Percentiles rank a stretch among this genome's conserved stretches.
phyloP scores from a whole-genome alignment of 495 filamentous ascomycete genomes.

The Talaromyces thailandensis region DNA sequence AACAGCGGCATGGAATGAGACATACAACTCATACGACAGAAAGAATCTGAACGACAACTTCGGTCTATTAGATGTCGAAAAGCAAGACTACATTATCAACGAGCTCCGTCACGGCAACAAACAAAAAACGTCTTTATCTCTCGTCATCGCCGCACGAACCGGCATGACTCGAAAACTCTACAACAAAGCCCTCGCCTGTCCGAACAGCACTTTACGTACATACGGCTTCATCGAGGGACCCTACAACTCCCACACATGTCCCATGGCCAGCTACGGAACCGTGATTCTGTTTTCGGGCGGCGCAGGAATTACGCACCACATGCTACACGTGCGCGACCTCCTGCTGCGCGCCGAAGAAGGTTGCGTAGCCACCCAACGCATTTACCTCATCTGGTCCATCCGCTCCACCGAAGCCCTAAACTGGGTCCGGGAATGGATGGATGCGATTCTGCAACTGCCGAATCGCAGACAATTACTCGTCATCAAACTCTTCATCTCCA shows the following conservation, averaged over 20 bases:
- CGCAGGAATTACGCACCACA: conserved; percentile 82
- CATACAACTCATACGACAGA: neutral
- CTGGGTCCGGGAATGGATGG: conserved; percentile 96
- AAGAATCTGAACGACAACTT: neutral
- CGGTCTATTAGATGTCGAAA: conserved; percentile 24
- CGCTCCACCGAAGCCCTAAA: conserved; percentile 80
- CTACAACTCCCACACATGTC: conserved; percentile 60
- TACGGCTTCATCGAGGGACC: conserved; percentile 71
- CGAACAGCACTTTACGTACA: conserved; percentile 49
- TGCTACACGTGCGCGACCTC: conserved; percentile 68
- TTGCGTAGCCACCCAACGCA: conserved; percentile 65
- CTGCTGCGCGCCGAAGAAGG: conserved; percentile 58
- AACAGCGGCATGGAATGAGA: neutral
- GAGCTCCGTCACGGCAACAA: conserved; percentile 8
- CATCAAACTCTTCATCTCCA: conserved; percentile 83
- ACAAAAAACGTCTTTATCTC: conserved; percentile 54
- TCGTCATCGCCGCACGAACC: conserved; percentile 68
- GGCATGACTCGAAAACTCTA: conserved; percentile 77
- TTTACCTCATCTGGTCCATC: conserved; percentile 86
- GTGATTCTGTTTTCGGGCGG: conserved; percentile 81
- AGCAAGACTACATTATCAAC: conserved; percentile 28
- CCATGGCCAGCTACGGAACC: conserved; percentile 71
- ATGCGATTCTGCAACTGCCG: conserved; percentile 78
- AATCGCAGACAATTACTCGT: conserved; percentile 71
- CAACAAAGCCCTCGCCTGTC: conserved; percentile 51